A percentile compares a stretch with the other conserved stretches of the same genome.
These are phyloP conservation scores for Microdochium bolleyi DNA, from an alignment of 2,329 filamentous ascomycete species.

Conservation along the genomic window DNA sequence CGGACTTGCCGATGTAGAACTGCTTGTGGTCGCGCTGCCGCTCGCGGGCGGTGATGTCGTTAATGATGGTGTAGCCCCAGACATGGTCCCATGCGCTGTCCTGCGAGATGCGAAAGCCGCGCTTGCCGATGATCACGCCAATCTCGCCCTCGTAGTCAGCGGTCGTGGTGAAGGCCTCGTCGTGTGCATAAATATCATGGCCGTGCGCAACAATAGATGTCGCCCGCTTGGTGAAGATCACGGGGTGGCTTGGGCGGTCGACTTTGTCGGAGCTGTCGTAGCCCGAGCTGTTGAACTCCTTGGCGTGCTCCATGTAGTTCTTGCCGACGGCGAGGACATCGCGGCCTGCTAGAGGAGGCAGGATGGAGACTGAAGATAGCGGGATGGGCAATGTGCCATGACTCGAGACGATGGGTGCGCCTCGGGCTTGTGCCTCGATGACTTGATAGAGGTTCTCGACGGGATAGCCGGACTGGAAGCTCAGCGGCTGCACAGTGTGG, in stretches of 20 bases:
- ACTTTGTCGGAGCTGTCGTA: constrained; percentile 47
- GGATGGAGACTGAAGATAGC: constrained; percentile 27
- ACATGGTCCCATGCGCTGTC: constrained; percentile 38
- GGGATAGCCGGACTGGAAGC: constrained; percentile 35
- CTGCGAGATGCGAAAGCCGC: constrained; percentile 34
- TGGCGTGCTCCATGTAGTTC: constrained; percentile 49
- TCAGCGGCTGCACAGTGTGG: constrained; percentile 30
- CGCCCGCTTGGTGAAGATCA: constrained; percentile 37
- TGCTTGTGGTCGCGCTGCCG: constrained; percentile 39
- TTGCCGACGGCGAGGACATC: constrained; percentile 50
- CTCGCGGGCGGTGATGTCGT: constrained; percentile 45
- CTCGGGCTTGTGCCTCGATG: constrained; percentile 31
- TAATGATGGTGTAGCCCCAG: constrained; percentile 43
- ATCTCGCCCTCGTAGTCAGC: constrained; percentile 41
- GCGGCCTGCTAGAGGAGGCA: constrained; percentile 36
- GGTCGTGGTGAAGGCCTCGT: constrained; percentile 34
- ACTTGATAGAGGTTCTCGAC: constrained; percentile 40
- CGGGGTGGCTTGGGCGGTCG: constrained; percentile 42
- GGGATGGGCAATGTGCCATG: constrained; percentile 19
- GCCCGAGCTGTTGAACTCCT: constrained; percentile 46
- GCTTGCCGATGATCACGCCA: constrained; percentile 40
- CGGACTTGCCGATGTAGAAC: constrained; percentile 42
- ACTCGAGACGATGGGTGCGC: constrained; percentile 23
- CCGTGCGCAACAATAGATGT: constrained; percentile 34
- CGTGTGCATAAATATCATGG: constrained; percentile 35